Percentiles rank a stretch among this genome's conserved stretches.
Conservation (phyloP, 192 early-diverging fungal species). For the Jimgerdemannia lactiflua region DNA sequence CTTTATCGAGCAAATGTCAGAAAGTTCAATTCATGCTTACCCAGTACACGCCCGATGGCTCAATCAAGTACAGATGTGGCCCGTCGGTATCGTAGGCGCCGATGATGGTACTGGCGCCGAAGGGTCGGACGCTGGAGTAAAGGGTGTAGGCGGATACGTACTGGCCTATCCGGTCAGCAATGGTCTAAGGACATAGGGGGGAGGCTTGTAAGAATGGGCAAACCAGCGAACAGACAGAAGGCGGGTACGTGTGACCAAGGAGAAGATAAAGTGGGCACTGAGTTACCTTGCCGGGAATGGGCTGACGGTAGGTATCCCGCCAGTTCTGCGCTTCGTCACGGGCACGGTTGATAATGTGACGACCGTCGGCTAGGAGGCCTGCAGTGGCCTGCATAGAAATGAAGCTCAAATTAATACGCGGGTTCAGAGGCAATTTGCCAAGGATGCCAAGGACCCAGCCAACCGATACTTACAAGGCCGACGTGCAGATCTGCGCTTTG, state of each 20-base stretch:
- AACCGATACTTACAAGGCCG: constrained; percentile 72
- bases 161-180: constrained; percentile 90
- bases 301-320: constrained; percentile 77
- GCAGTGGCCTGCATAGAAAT: constrained; percentile 66
- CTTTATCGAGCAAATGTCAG: not conserved
- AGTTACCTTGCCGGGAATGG: constrained; percentile 78
- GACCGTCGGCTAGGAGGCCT: constrained; percentile 90
- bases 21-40: constrained; percentile 38
- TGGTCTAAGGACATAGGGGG: constrained; percentile 43
- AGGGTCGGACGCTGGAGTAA: constrained; percentile 94
- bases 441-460: not conserved
- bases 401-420: not conserved
- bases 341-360: constrained; percentile 85
- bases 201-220: not conserved
- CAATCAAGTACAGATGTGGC: constrained; percentile 90
- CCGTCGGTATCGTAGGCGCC: constrained; percentile 78
- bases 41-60: constrained; percentile 95
- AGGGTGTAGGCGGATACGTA: constrained; percentile 97
- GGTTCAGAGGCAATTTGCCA: not conserved
- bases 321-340: constrained; percentile 91
- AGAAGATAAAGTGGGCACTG: not conserved
- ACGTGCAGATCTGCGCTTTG: constrained; percentile 89
- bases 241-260: not conserved
- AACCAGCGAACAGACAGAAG: constrained; percentile 3
- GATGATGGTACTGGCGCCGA: constrained; percentile 85